A percentile compares a stretch with the other conserved stretches of the same genome.
phyloP scores from a whole-genome alignment of 768 basidiomycete genomes.

The Phlegmacium glaucopus region DNA sequence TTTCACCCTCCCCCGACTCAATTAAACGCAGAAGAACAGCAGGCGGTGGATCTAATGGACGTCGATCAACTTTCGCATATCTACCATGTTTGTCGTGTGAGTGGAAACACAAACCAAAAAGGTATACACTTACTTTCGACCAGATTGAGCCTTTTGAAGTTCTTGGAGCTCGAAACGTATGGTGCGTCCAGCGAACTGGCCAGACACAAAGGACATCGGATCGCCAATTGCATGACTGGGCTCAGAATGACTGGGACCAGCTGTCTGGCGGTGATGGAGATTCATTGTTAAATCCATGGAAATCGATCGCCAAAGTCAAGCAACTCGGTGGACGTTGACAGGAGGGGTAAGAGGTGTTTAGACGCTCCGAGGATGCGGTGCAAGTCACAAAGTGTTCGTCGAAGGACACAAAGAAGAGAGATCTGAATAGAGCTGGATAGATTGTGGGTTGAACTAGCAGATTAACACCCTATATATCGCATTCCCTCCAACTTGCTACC shows the following conservation, averaged over 20 bases:
- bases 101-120: constrained; percentile 3
- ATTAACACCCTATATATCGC: background rate
- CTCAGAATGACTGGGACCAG: constrained; percentile 19
- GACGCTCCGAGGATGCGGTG: constrained; percentile 9
- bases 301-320: constrained; percentile 15
- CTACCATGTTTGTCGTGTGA: constrained; percentile 23
- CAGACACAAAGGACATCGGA: constrained; percentile 46
- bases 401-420: too few relatives aligned
- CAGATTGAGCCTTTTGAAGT: constrained; percentile 64
- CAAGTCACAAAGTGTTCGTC: background rate
- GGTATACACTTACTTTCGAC: constrained; percentile 50
- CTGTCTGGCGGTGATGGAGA: constrained; percentile 30
- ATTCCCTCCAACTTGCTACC: too few relatives aligned
- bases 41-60: constrained; percentile 70
- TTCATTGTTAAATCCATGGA: constrained; percentile 20
- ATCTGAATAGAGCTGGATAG: background rate
- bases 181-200: constrained; percentile 47
- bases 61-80: constrained; percentile 58
- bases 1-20: constrained; percentile 37
- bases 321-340: background rate
- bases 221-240: constrained; percentile 25
- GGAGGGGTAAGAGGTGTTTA: constrained; percentile 5
- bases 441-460: too few relatives aligned
- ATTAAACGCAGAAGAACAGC: constrained; percentile 49
- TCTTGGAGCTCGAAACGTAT: constrained; percentile 55